Evolutionary conservation across 2,329 filamentous ascomycete genomes (phyloP), one percentile per base, ranked within the genome.

Genomic region (Penicillium corylophilum): DNA sequence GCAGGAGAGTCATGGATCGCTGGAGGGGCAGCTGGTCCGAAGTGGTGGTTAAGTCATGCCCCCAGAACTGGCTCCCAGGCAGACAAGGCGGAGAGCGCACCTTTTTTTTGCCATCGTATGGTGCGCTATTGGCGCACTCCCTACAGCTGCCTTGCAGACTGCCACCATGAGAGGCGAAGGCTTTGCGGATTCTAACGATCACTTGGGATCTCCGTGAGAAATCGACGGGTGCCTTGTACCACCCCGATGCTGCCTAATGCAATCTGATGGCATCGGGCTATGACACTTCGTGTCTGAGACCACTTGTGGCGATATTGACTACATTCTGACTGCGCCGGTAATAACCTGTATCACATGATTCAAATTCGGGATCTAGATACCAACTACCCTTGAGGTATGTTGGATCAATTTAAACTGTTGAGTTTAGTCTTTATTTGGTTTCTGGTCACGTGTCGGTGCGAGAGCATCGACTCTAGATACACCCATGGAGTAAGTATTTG

Each of bases 1-100:
- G 66, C 62, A 69, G 64, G 57, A 71, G 59, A 63, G 62, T 74
- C 72, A 74, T 71, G 62, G 69, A 68, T 64, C 61, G 60, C 55
- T 58, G 33, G 28, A 55, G 43, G 44, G 46, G 46, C 31, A 29
- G 40, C 46, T 29, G 26, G 51, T 48, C 49, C 44, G 31, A 50
- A 45, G 35, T 41, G 28, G 48, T 56, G 33, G 50, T 55, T 42
- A 55, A 58, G 56, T 58, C 51, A 56, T 63, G 53, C 46, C 50
- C 50, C 46, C 45, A 26, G 26, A 38, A 40, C 38, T 50, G 35
- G 40, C 31, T 43, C 44, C 28, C 46, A 56, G 56, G 58, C 57
- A 59, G 57, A 63, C 44, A 63, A 63, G 61, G 61, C 61, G 61
- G 61, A 62, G 61, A 63, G 59, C 46, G 39, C 48, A n/a, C 41